These are phyloP conservation scores for Condylostoma magnum DNA, from an alignment of 169 alveolate species.

Conservation along the genomic window DNA sequence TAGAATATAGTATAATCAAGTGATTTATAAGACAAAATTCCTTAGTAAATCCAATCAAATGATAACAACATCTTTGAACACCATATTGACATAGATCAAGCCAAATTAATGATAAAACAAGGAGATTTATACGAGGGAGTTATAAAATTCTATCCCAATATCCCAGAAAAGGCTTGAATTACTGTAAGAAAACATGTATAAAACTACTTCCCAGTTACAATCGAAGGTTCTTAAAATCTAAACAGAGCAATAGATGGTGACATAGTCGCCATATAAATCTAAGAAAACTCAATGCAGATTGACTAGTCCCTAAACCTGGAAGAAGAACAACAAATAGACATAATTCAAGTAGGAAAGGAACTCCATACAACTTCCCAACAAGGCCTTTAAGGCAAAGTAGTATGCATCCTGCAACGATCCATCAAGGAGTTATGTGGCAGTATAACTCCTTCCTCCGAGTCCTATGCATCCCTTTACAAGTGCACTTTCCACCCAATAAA, in stretches of 20 bases:
- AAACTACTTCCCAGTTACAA: constrained; percentile 9
- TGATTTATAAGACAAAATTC: background rate
- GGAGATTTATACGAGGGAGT: constrained; percentile 24
- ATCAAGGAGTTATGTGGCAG: constrained; percentile 94
- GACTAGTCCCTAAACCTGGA: constrained; percentile 58
- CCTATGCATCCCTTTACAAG: constrained; percentile 46
- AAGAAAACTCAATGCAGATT: constrained; percentile 66
- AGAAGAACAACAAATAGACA: constrained; percentile 50
- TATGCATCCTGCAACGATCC: constrained; percentile 86
- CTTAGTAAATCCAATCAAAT: background rate
- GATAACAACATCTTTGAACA: background rate
- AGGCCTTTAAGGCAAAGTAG: constrained; percentile 83
- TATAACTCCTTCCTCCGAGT: constrained; percentile 54
- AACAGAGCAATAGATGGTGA: constrained; percentile 98
- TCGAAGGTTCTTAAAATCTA: constrained; percentile 82
- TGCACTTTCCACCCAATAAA: constrained; percentile 91
- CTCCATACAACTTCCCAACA: constrained; percentile 51
- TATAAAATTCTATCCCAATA: background rate
- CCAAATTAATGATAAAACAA: constrained; percentile 1
- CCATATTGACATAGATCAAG: constrained; percentile 4
- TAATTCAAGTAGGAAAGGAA: constrained; percentile 52
- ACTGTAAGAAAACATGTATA: background rate
- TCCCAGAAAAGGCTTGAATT: constrained; percentile 3
- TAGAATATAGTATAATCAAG: background rate
- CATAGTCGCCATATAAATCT: constrained; percentile 91